Base-by-base conservation (phyloP, 2,329 filamentous ascomycete species). In the Gremmenia infestans region DNA sequence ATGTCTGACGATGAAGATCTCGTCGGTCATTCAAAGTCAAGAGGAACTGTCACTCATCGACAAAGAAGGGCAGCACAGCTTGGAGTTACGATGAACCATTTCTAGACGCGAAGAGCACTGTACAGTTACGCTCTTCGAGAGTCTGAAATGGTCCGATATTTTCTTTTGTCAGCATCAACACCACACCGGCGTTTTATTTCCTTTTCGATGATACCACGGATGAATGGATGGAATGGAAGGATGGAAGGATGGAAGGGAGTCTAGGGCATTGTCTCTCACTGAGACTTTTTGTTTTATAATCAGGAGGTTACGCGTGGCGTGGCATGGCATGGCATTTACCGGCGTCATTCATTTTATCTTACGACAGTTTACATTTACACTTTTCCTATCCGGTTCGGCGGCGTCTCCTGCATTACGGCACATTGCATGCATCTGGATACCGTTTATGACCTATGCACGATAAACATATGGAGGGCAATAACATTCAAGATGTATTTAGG, bases 101-200 rank as follows among this genome's bases (percentile, higher is more conserved):
- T 63, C 52, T 64, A 52, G 57, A 47, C 48, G 42, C 50, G 19
- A 55, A 54, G 35, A 49, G 49, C 55, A 48, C 32, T 60, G 58
- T 58, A 62, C 52, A 57, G 32, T 52, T 46, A 32, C 46, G 42
- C 50, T 52, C 23, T 37, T 53, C 15, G 5, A 43, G 28, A 32
- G n/a, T 45, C 23, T 25, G 49, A 15, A 22, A 6, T 48, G 51
- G 39, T 42, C 47, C 43, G 15, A 40, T n/a, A 42, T 40, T 11
- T 42, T 28, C 40, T 42, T 47, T 54, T 55, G 42, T 55, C 36
- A 37, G n/a, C 35, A 28, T 50, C 37, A 72, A 53, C 36, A 58
- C 45, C 73, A 74, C 73, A 73, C 73, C 60, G 65, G 72, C 69
- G 36, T 28, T 55, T 53, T 55, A 68, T 70, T 68, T 69, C 67